Conservation (phyloP, 2,329 filamentous ascomycete genomes). For the Xylaria sp. region DNA sequence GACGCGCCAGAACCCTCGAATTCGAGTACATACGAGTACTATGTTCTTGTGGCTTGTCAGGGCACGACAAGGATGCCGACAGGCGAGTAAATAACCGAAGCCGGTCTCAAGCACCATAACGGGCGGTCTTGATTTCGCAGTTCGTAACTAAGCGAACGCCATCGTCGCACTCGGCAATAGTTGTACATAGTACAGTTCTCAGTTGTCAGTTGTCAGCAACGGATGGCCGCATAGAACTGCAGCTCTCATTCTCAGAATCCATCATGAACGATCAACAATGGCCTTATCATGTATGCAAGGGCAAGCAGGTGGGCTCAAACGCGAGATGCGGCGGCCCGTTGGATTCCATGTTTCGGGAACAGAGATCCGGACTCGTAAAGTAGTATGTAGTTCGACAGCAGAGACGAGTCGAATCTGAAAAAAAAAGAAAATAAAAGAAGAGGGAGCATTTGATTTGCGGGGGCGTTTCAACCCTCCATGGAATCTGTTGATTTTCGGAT, state of each 20-base stretch:
- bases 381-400: too few species aligned
- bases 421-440: too few species aligned
- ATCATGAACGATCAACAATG: not conserved
- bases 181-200: not conserved
- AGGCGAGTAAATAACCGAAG: not conserved
- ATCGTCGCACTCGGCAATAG: not conserved
- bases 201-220: too few species aligned
- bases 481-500: not conserved
- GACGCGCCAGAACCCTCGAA: not conserved
- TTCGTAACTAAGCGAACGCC: not conserved
- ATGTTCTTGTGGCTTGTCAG: not conserved
- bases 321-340: not conserved
- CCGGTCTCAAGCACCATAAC: not conserved
- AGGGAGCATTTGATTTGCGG: not conserved
- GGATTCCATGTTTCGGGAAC: not conserved
- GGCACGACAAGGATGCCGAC: not conserved
- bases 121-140: not conserved
- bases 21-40: not conserved
- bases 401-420: too few species aligned
- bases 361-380: not conserved
- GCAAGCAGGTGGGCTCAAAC: too few species aligned
- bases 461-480: not conserved
- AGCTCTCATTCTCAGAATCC: not conserved
- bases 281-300: too few species aligned
- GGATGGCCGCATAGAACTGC: too few species aligned